Base-by-base conservation (phyloP, 169 alveolate genomes). In the Plasmodium chabaudi region DNA sequence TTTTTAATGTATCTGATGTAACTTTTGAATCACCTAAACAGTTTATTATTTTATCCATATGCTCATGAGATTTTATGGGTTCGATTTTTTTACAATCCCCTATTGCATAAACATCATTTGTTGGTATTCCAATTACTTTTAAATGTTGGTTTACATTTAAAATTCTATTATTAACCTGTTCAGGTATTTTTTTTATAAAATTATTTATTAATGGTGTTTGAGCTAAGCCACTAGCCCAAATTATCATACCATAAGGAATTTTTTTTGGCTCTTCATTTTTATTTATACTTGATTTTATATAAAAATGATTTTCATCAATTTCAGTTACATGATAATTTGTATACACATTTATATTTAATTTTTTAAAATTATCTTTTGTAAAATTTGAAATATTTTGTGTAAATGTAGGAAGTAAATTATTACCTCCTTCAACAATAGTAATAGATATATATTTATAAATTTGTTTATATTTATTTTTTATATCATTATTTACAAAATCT, bases 191-290 rank as follows among this genome's bases (percentile, higher is more conserved):
- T 74, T 87, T 87, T 59, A 74, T 53, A 34, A 87, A 87, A 42
- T 82, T 67, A 21, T 60, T 55, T 39, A 82, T 46, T 25, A 82
- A 84, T 5, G 65, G 15, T 7, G 86, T 72, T 59, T 74, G 88
- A 15, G 87, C 82, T 53, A 93, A 57, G 0, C 96, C 96, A 60
- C 96, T 93, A 9, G 95, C 96, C 96, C 96, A 93, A 15, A 93
- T 61, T n/a, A 93, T 93, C 1, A 93, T 7, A 1, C 96, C 96
- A 63, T 93, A 92, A 27, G 74, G 72, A 9, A 93, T 7, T n/a
- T 74, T 82, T 74, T 87, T 92, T 12, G 64, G 69, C 15, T 74
- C 56, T 15, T 93, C 96, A 55, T 92, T 88, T 42, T 67, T 49
- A 51, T 82, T 51, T 12, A 65, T 17, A 51, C 82, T 68, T 15